Conservation (phyloP, 345 rosid species). For the Eucalyptus sideroxylon region DNA sequence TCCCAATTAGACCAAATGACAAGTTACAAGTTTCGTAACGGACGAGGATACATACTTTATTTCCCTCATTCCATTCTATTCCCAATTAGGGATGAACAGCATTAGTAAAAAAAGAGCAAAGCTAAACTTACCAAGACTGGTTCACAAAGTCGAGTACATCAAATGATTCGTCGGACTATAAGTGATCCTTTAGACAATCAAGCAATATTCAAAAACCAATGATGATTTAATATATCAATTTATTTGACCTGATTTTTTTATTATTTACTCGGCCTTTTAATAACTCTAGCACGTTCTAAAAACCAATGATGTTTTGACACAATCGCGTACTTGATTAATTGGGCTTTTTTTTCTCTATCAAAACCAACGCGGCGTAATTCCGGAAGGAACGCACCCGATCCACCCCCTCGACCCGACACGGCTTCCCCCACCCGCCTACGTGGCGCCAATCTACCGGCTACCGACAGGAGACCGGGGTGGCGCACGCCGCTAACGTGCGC, state of each 20-base stretch:
- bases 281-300: too few relatives aligned
- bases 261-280: too few relatives aligned
- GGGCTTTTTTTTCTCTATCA: background rate
- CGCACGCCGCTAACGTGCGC: background rate
- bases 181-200: too few relatives aligned
- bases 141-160: too few relatives aligned
- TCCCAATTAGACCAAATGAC: too few relatives aligned
- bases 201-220: too few relatives aligned
- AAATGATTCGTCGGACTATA: too few relatives aligned
- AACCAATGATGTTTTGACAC: background rate
- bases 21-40: background rate
- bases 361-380: background rate
- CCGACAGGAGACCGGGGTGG: background rate
- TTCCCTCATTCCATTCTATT: background rate
- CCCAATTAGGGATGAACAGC: background rate
- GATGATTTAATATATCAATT: too few relatives aligned
- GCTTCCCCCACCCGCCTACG: background rate
- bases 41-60: accelerated
- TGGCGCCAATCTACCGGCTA: background rate
- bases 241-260: too few relatives aligned
- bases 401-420: background rate
- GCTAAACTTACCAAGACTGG: background rate
- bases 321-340: background rate
- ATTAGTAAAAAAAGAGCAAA: background rate
- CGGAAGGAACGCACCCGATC: background rate